Percentiles rank a stretch among this genome's conserved stretches.
Conservation (phyloP, 1,284 basidiomycete species). For the Fomes fomentarius region DNA sequence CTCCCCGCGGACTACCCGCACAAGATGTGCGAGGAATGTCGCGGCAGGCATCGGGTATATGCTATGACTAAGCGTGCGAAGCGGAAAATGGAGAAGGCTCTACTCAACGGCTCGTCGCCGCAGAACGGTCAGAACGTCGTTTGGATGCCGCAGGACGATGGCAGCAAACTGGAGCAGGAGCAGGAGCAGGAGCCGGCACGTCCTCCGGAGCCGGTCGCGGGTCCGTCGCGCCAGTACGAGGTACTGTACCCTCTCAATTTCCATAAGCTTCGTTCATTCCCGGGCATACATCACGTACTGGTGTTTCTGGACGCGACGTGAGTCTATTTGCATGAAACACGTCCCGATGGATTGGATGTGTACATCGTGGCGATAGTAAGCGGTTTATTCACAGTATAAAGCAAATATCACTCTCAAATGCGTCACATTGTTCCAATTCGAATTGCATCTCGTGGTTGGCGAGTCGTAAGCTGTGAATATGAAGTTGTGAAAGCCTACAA, state of each 20-base stretch:
- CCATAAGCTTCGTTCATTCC: not conserved
- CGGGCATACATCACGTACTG: not conserved
- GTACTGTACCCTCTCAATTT: not conserved
- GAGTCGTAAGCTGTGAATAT: no score
- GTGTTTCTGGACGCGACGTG: not conserved
- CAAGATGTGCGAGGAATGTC: conserved; percentile 59
- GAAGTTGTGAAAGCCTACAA: no score
- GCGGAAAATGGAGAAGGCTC: conserved; percentile 54
- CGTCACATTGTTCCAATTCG: no score
- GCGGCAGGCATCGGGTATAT: conserved; percentile 53
- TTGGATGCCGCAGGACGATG: conserved; percentile 34
- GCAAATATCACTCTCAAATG: no score
- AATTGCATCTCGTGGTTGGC: no score
- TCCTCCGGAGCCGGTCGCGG: conserved; percentile 10
- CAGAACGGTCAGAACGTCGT: conserved; percentile 32
- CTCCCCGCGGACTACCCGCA: conserved; percentile 34
- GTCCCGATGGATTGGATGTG: no score
- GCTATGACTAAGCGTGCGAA: conserved; percentile 54
- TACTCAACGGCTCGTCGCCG: conserved; percentile 29
- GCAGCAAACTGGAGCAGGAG: conserved; percentile 13
- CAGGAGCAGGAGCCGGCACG: not conserved
- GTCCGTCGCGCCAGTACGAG: conserved; percentile 15
- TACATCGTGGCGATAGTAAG: no score
- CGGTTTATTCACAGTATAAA: no score
- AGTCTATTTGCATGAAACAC: no score